A percentile compares a stretch with the other conserved stretches of the same genome.
These are phyloP conservation scores for Ceratocystis papillata DNA, from an alignment of 2,329 filamentous ascomycete genomes.

Conservation along the genomic window DNA sequence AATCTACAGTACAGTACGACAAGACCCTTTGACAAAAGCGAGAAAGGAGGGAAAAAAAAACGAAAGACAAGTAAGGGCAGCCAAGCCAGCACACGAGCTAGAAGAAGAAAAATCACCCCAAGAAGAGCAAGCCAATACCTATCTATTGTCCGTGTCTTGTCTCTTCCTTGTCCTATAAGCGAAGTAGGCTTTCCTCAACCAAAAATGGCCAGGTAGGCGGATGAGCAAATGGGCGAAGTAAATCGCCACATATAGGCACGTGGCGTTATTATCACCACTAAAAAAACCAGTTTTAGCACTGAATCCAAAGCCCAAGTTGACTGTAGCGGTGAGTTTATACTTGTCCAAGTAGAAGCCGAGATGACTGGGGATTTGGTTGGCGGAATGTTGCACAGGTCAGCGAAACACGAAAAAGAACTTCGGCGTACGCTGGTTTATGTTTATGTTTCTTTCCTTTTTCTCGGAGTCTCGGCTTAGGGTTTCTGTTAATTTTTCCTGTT, in stretches of 20 bases:
- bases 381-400: background rate
- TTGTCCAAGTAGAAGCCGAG: background rate
- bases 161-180: too few species aligned
- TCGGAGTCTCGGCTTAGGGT: background rate
- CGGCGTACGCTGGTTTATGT: background rate
- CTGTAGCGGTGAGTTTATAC: background rate
- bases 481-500: background rate
- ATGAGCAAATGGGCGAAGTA: background rate
- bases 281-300: background rate
- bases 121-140: too few species aligned
- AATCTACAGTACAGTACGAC: background rate
- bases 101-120: too few species aligned
- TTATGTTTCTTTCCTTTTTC: background rate
- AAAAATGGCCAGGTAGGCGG: background rate
- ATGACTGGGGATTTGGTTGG: background rate
- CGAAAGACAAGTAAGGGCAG: background rate
- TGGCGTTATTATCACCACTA: background rate
- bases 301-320: too few species aligned
- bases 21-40: background rate
- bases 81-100: too few species aligned
- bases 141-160: too few species aligned
- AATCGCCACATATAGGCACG: slow-evolving; percentile 5
- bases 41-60: background rate
- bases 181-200: background rate
- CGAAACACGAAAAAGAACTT: background rate